Conservation (phyloP, 345 rosid genomes). For the Gossypium anomalum region DNA sequence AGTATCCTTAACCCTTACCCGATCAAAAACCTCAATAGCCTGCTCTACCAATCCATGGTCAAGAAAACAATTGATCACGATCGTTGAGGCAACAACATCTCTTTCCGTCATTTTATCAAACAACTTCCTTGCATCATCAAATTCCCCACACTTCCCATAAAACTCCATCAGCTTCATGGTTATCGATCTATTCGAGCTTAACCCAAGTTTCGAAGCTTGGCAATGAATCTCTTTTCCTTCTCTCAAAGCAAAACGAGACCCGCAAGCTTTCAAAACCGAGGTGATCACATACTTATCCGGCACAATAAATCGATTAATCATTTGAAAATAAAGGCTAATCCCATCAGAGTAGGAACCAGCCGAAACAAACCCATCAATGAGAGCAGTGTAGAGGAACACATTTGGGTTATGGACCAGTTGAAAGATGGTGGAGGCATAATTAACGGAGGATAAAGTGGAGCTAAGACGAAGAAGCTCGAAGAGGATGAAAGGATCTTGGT, state of each 20-base stretch:
- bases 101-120: constrained; percentile 53
- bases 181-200: constrained; percentile 37
- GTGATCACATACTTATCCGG: constrained; percentile 51
- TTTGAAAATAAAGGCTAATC: constrained; percentile 36
- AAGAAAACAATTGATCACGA: constrained; percentile 39
- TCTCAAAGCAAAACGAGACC: constrained; percentile 19
- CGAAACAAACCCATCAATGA: constrained; percentile 48
- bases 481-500: constrained; percentile 46
- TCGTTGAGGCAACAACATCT: constrained; percentile 52
- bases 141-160: constrained; percentile 41
- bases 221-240: constrained; percentile 47
- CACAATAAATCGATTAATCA: constrained; percentile 32
- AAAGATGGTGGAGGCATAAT: constrained; percentile 48
- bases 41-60: constrained; percentile 40
- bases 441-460: constrained; percentile 35
- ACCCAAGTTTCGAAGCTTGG: constrained; percentile 54
- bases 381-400: constrained; percentile 55
- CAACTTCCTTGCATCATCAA: constrained; percentile 35
- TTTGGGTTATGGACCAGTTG: constrained; percentile 36
- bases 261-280: constrained; percentile 52
- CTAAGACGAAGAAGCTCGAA: constrained; percentile 56
- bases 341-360: constrained; percentile 38
- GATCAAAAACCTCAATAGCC: constrained; percentile 35
- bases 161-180: constrained; percentile 42
- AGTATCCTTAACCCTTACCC: constrained; percentile 44